Evolutionary conservation across 2,329 filamentous ascomycete species (phyloP).

Genomic region (Juglanconis sp.): DNA sequence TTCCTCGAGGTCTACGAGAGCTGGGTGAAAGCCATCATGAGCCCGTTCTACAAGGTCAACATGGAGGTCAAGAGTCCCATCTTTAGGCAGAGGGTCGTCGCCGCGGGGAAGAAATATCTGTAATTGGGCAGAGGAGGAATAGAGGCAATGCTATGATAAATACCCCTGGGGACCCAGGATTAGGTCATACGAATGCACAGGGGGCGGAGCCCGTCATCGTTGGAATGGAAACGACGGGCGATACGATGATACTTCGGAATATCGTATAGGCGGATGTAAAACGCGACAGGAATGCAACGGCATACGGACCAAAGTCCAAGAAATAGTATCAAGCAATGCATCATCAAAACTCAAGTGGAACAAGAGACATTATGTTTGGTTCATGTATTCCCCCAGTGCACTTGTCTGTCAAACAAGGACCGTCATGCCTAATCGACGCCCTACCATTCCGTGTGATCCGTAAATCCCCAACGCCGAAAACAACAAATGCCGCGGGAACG

Average conservation of each 20-base stretch:
- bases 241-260: no score
- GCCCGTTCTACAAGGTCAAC: constrained; percentile 85
- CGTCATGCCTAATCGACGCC: constrained; percentile 22
- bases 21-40: constrained; percentile 97
- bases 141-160: background rate
- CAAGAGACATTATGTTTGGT: constrained; percentile 16
- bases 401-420: constrained; percentile 16
- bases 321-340: background rate
- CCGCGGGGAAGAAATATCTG: constrained; percentile 89
- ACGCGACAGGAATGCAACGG: no score
- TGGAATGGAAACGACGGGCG: no score
- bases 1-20: constrained; percentile 94
- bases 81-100: constrained; percentile 76
- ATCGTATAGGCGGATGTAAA: background rate
- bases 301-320: no score
- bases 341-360: background rate
- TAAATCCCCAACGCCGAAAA: constrained; percentile 24
- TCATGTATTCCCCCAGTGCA: constrained; percentile 19
- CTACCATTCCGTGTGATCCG: constrained; percentile 22
- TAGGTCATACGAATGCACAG: background rate
- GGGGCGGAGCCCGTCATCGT: no score
- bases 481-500: constrained; percentile 13
- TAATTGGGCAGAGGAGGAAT: constrained; percentile 31
- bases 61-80: constrained; percentile 83
- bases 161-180: background rate